phyloP scores from a whole-genome alignment of 495 filamentous ascomycete genomes.

The Neurospora cerealis region DNA sequence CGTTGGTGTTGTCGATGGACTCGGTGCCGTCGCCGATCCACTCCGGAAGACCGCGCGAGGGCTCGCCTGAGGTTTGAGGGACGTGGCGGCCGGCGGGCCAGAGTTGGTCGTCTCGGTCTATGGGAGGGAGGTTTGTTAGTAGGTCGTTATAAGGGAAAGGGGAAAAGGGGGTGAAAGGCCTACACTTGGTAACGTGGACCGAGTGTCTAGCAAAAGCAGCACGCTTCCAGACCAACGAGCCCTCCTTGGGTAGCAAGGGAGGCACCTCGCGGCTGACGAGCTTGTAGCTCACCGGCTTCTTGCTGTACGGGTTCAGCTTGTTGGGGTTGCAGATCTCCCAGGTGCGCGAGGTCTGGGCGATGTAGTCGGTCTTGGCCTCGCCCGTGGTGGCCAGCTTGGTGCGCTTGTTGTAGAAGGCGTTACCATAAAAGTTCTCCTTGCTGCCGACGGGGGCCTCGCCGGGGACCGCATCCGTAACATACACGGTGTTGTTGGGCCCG shows the following conservation, averaged over 20 bases:
- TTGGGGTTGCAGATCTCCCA: conserved; percentile 89
- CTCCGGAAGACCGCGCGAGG: conserved; percentile 63
- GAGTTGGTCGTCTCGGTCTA: conserved; percentile 76
- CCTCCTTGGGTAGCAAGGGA: conserved; percentile 68
- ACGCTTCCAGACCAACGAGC: conserved; percentile 84
- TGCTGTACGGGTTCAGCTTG: conserved; percentile 75
- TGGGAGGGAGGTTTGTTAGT: no score
- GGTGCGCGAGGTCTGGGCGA: conserved; percentile 66
- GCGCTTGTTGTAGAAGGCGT: conserved; percentile 88
- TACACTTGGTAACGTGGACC: conserved; percentile 87
- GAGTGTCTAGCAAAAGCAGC: conserved; percentile 86
- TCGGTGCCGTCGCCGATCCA: conserved; percentile 73
- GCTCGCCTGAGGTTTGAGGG: conserved; percentile 82
- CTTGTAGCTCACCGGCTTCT: conserved; percentile 85
- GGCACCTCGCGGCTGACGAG: conserved; percentile 82
- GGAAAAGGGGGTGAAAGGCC: neutral
- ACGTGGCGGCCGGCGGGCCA: conserved; percentile 91
- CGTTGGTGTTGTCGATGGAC: conserved; percentile 72
- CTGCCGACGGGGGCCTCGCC: conserved; percentile 63
- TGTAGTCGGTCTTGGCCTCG: conserved; percentile 72
- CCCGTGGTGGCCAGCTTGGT: conserved; percentile 66
- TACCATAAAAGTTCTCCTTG: conserved; percentile 80
- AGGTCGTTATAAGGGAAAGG: neutral
- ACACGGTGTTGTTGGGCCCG: conserved; percentile 76
- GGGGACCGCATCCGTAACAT: conserved; percentile 63